Percentiles rank a stretch among this genome's conserved stretches.
phyloP scores from a whole-genome alignment of 768 basidiomycete genomes.

The Cantharellus anzutake region DNA sequence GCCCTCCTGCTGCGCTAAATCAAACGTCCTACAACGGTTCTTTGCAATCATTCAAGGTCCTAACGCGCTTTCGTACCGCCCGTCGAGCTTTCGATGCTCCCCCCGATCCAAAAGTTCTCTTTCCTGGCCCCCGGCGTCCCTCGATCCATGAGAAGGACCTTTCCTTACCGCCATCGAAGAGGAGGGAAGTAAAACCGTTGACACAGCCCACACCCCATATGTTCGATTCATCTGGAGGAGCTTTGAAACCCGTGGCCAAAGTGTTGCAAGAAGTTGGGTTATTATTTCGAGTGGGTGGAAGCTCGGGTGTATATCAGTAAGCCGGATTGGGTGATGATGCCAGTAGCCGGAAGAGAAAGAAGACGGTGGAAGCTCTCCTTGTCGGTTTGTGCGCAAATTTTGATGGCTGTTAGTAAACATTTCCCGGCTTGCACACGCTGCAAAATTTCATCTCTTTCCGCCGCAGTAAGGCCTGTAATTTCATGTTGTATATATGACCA shows the following conservation, averaged over 20 bases:
- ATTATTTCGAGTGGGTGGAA: slow-evolving; percentile 20
- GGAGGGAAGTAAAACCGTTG: slow-evolving; percentile 20
- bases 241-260: slow-evolving; percentile 55
- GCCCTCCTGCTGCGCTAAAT: neutral
- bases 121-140: slow-evolving; percentile 32
- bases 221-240: slow-evolving; percentile 37
- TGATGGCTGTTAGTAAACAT: too few species aligned
- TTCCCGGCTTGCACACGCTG: too few species aligned
- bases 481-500: too few species aligned
- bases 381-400: too few species aligned
- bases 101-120: neutral
- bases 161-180: slow-evolving; percentile 13
- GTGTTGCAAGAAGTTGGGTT: slow-evolving; percentile 54
- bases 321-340: too few species aligned
- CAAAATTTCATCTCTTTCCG: too few species aligned
- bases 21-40: neutral
- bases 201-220: slow-evolving; percentile 64
- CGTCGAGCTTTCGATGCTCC: slow-evolving; percentile 30
- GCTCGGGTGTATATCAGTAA: neutral
- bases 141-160: slow-evolving; percentile 65
- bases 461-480: too few species aligned
- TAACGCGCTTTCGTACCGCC: slow-evolving; percentile 38
- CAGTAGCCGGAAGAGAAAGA: too few species aligned
- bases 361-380: too few species aligned
- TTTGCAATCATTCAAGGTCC: slow-evolving; percentile 21